Conservation (phyloP, 441 rosid genomes). For the Heliophila coronopifolia region DNA sequence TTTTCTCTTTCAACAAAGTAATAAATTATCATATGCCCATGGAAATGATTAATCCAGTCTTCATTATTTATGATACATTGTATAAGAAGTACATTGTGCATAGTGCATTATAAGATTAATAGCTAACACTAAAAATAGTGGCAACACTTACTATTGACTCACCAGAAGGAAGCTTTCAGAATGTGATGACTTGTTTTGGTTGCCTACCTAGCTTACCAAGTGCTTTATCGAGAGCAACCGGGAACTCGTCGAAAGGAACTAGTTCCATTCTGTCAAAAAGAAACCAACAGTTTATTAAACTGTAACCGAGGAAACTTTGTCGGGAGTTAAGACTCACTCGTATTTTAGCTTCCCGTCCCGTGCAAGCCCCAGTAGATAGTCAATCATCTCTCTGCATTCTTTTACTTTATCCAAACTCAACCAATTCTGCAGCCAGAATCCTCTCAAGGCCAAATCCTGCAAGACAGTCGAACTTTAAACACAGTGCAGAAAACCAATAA, state of each 20-base stretch:
- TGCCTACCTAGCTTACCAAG: slow-evolving; percentile 72
- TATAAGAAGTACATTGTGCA: neutral
- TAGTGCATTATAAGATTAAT: slow-evolving; percentile 1
- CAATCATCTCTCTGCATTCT: slow-evolving; percentile 66
- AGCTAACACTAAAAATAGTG: slow-evolving; percentile 10
- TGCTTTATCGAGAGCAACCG: slow-evolving; percentile 55
- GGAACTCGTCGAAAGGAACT: slow-evolving; percentile 59
- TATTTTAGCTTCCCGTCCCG: slow-evolving; percentile 69
- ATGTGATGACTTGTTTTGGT: slow-evolving; percentile 77
- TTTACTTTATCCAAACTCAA: slow-evolving; percentile 47
- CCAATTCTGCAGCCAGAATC: slow-evolving; percentile 90
- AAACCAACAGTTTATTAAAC: neutral
- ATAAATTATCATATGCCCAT: too few species aligned
- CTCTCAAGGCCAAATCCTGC: slow-evolving; percentile 73
- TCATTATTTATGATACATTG: neutral
- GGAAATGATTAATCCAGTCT: neutral
- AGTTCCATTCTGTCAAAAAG: slow-evolving; percentile 56
- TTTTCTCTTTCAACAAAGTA: too few species aligned
- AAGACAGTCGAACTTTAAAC: neutral
- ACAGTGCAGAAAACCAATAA: neutral
- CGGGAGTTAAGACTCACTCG: slow-evolving; percentile 37
- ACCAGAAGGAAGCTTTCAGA: slow-evolving; percentile 32
- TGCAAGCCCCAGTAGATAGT: slow-evolving; percentile 57
- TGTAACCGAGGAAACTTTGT: neutral
- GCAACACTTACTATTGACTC: neutral